Evolutionary conservation across 2,329 filamentous ascomycete species (phyloP), one percentile per base, ranked within the genome.

Genomic region (Teratosphaeria pseudoeucalypti): DNA sequence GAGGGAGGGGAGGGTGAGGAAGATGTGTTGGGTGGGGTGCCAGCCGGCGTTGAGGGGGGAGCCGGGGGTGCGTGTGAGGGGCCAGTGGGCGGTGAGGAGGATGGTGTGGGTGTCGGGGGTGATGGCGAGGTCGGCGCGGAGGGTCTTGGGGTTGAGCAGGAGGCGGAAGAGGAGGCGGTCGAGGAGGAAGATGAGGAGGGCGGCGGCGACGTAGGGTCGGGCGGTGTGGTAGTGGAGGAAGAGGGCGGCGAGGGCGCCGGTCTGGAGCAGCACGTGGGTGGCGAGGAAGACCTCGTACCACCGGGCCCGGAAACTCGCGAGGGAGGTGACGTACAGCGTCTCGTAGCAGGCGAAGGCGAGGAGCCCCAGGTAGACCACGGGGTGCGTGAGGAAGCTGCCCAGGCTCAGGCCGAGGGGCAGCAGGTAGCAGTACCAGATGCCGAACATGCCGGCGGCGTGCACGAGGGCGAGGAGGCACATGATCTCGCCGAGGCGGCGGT

Each of bases 201-300:
- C 76, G 1, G 76, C 70, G 2, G 74, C 69, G 27, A 85, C 80
- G 62, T 83, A 88, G 0, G 79, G 77, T 19, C 77, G 73, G 7
- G 77, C 76, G 6, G 75, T 79, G 57, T 70, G 71, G 67, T 83
- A 83, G 65, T 88, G 85, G 57, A 86, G 77, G 71, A 77, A 87
- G 6, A 87, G 70, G 56, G 86, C 80, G 0, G 73, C 71, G 11
- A 87, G 73, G 0, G 79, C 84, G 2, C 75, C 73, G 6, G 78
- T 66, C 67, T 87, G 85, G 11, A 87, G 73, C 10, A 81, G 57
- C 39, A 87, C 76, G 66, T 87, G 85, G 2, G 77, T 69, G 0
- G 76, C 81, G 2, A 87, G 74, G 64, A 87, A 87, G 0, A 84
- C 58, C 71, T 87, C 85, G 67, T 87, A 87, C 75, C 79, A 85